Evolutionary conservation across 768 basidiomycete species (phyloP).

Genomic region (Lactarius vividus): DNA sequence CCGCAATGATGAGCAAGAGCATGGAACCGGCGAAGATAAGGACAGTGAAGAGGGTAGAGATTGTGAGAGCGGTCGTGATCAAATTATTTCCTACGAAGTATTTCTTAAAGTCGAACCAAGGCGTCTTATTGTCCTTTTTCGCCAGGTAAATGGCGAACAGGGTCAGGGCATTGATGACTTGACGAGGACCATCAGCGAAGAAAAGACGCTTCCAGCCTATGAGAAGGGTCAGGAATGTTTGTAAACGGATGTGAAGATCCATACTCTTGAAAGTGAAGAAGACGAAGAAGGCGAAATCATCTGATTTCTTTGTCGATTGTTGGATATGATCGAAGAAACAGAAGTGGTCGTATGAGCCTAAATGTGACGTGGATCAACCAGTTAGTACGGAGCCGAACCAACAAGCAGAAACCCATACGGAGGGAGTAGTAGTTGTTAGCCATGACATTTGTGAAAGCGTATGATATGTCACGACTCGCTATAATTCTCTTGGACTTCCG

Average conservation of each 20-base stretch:
- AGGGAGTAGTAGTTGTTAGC: slow-evolving; percentile 96
- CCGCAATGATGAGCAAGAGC: slow-evolving; percentile 78
- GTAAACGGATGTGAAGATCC: slow-evolving; percentile 31
- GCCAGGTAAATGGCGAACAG: slow-evolving; percentile 85
- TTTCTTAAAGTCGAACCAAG: slow-evolving; percentile 68
- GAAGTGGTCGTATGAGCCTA: slow-evolving; percentile 95
- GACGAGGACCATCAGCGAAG: slow-evolving; percentile 93
- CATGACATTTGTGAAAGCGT: slow-evolving; percentile 97
- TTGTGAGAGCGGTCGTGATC: slow-evolving; percentile 77
- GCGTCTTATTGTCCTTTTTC: slow-evolving; percentile 42
- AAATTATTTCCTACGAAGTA: slow-evolving; percentile 73
- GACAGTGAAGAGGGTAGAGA: slow-evolving; percentile 89
- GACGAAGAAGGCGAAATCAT: slow-evolving; percentile 98
- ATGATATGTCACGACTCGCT: slow-evolving; percentile 93
- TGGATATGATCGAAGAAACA: slow-evolving; percentile 98
- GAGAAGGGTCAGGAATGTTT: slow-evolving; percentile 4
- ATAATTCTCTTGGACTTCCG: slow-evolving; percentile 94
- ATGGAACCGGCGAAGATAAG: slow-evolving; percentile 83
- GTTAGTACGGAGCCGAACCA: not conserved
- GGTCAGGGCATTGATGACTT: slow-evolving; percentile 96
- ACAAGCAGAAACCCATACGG: slow-evolving; percentile 49
- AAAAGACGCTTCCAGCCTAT: slow-evolving; percentile 85
- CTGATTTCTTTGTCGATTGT: slow-evolving; percentile 92
- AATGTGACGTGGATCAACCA: not conserved
- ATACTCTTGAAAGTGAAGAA: slow-evolving; percentile 99